These are phyloP conservation scores for Colletotrichum noveboracense DNA, from an alignment of 2,329 filamentous ascomycete species.

Conservation along the genomic window DNA sequence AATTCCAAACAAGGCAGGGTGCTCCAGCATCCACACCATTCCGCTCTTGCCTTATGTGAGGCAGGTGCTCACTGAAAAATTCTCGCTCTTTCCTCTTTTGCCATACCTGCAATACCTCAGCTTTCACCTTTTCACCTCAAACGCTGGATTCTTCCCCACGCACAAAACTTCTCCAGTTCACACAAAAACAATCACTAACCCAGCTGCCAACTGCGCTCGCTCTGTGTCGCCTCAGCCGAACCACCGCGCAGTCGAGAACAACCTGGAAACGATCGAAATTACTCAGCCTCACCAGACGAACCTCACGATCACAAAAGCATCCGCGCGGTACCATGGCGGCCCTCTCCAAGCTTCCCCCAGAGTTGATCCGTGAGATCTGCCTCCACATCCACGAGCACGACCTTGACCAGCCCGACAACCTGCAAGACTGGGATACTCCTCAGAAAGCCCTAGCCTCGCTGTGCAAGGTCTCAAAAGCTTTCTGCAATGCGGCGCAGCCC, in stretches of 20 bases:
- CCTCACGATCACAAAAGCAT: background rate
- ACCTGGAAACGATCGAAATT: background rate
- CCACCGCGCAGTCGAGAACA: background rate
- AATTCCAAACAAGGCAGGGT: too few species aligned
- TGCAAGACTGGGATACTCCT: background rate
- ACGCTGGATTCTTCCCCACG: background rate
- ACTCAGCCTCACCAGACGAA: background rate
- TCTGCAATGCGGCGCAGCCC: background rate
- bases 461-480: background rate
- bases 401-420: background rate
- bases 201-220: background rate
- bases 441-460: background rate
- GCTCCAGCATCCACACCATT: background rate
- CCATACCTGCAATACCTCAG: background rate
- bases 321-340: background rate
- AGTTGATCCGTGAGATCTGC: background rate
- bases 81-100: background rate
- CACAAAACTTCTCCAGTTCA: background rate
- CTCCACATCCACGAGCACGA: background rate
- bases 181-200: background rate
- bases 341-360: background rate
- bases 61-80: background rate
- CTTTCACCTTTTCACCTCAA: background rate
- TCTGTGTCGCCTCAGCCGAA: background rate
- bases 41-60: background rate